Base-by-base conservation (phyloP, 495 filamentous ascomycete genomes). In the Apiosordaria backusii region DNA sequence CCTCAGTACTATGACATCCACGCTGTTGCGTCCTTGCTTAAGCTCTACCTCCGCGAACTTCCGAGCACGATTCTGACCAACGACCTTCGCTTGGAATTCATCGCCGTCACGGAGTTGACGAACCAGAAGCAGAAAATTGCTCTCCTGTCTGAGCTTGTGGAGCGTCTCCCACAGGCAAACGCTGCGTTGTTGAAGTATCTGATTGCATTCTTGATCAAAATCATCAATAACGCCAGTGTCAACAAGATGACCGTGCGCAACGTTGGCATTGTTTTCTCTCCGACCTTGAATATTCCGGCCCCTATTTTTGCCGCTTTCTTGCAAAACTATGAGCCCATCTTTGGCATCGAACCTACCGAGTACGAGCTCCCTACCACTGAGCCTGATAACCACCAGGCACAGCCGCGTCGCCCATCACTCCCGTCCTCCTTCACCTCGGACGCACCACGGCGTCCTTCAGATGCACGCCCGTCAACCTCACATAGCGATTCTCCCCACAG, bases 221-320 rank as follows among this genome's bases (percentile, higher is more conserved):
- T 98, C 69, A 90, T 97, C 68, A 91, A 92, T 73, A 91, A 97
- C 68, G 84, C 92, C 2, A 89, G 93, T 68, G 82, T 90, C 70
- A 99, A 99, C 80, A 98, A 97, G 81, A 99, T 99, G 95, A 97
- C 89, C 4, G 91, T 97, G 62, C 87, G 95, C 50, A 99, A 99
- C 76, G 92, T 99, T 60, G 92, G 95, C 69, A 99, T 99, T 67
- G 93, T 98, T 63, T 99, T 98, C 78, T 95, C 96, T n/a, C 95
- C 95, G 1, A 98, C 96, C 0, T 84, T 98, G 35, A 98, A 98
- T 77, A 97, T 99, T 52, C 93, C 96, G 0, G 92, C 92, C 1
- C 93, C 96, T 18, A 90, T 99, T 6, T 96, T 99, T 71, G 92
- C 92, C 2, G 83, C 93, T 78, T 95, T 99, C 77, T 84, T 99